phyloP scores from a whole-genome alignment of 352 stramenopile species.

The Thalassiosira hispida region DNA sequence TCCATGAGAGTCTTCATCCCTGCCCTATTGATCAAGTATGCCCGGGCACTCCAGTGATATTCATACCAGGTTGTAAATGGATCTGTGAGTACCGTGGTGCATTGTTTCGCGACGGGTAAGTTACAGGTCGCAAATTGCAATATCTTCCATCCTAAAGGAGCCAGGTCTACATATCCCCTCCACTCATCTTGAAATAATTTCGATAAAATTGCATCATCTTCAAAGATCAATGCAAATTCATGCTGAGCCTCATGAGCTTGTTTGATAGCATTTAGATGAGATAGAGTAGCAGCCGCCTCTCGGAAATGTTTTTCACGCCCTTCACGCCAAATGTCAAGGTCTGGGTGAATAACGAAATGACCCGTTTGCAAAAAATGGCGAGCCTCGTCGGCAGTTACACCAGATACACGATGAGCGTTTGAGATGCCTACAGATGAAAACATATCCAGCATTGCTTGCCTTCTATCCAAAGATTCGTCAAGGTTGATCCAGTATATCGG shows the following conservation, averaged over 20 bases:
- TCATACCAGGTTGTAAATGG: neutral
- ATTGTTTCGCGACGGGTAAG: too few species aligned
- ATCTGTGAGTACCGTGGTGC: too few species aligned
- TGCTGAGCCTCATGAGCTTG: neutral
- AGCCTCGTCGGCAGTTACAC: neutral
- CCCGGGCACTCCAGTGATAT: neutral
- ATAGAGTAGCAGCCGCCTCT: conserved; percentile 5
- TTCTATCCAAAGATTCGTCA: neutral
- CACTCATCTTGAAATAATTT: neutral
- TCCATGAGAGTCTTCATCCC: conserved; percentile 11
- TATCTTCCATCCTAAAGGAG: conserved; percentile 10
- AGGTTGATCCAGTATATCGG: neutral
- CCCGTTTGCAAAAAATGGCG: neutral
- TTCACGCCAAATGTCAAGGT: neutral
- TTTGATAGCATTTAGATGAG: conserved; percentile 19
- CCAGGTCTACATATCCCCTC: neutral
- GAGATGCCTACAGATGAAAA: neutral
- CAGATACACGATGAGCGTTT: neutral
- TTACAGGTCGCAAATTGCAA: conserved; percentile 13
- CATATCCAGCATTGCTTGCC: neutral
- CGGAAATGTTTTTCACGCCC: neutral
- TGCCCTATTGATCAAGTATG: conserved; percentile 14
- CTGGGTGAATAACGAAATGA: neutral
- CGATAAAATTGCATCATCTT: conserved; percentile 10
- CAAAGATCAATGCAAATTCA: conserved; percentile 10